Evolutionary conservation across 805 yeast species (phyloP), one percentile per base, ranked within the genome.

Genomic region (Ogataea populi-albae): DNA sequence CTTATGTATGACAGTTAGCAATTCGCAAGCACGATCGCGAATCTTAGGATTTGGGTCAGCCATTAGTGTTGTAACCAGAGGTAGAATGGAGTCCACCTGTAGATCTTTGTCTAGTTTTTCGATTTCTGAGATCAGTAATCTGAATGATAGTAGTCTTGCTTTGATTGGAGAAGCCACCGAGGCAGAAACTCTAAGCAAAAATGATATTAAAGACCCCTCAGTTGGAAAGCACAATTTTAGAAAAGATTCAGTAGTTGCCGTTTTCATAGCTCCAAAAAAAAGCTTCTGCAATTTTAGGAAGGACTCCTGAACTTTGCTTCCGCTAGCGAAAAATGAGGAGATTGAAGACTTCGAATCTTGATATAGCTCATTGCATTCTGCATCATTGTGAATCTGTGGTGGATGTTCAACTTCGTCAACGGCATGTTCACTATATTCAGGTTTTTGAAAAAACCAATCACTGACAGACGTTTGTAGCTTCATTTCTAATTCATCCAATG

Each of bases 381-480:
- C 52, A 6, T 43, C 52, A 7, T 45, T 41, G n/a, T 43, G 51
- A 23, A 29, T 54, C 6, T 41, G 55, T 17, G 17, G 12, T 6
- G 16, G 21, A 15, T 28, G 50, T 7, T 48, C 54, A 7, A 52
- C 57, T 12, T 41, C 54, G n/a, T 47, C 44, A 17, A 55, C 42
- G 17, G 59, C 40, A 32, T 59, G 50, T 2, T 63, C 62, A 21
- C 55, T 65, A 17, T 57, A 52, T 4, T 46, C 12, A 10, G 12
- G 6, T 8, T 16, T 9, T 7, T 12, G 10, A 12, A 25, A 25
- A n/a, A n/a, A n/a, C 28, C 28, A 36, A 3, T 44, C 47, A 18
- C 60, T 49, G 34, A 87, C 60, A 1, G 89, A 79, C 1, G 82
- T 71, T 61, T 86, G 84, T 30, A 86, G 62, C 35, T 72, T 69